Evolutionary conservation across 2,329 filamentous ascomycete species (phyloP), one percentile per base, ranked within the genome.

Genomic region (Ambrosiella beaveri): DNA sequence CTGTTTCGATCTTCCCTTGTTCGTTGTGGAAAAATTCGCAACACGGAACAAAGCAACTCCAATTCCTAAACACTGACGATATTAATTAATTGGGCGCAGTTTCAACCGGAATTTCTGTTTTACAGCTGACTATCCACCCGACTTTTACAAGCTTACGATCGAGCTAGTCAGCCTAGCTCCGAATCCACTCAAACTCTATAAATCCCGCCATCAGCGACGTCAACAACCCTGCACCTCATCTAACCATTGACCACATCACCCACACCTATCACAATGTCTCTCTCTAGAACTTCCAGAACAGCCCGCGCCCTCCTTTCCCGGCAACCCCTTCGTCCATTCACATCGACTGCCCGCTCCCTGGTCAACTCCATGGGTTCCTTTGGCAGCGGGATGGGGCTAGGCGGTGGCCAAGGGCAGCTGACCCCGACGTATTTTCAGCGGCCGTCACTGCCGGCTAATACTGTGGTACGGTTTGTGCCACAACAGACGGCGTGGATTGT

Each of bases 401-500:
- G 27, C 27, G 27, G 66, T 54, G 64, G 65, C 52, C 68, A 67
- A 55, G 68, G 71, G 12, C 67, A 69, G 57, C 65, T 75, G 3
- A 79, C 84, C 40, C 78, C 84, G 7, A 82, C 85, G n/a, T 94
- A 94, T 72, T 95, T 95, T 71, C 84, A 86, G 68, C 79, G 79
- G 63, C 74, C 77, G 11, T 75, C 78, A 19, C 77, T 96, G 56
- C 93, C 93, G 36, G 87, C 90, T 64, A 98, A 98, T 73, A 98
- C 93, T 3, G 76, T 98, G 62, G 76, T 98, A 65, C 88, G 91
- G 61, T 98, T 97, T 71, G 93, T 98, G 47, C 93, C 93, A n/a
- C 93, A 98, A 73, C 93, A 98, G 75, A 97, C 91, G 65, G 93
- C 93, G 70, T 98, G 93, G 93, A 91, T 98, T 61, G 93, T 98